Conservation (phyloP, 768 basidiomycete species). For the Trametes coccinea region DNA sequence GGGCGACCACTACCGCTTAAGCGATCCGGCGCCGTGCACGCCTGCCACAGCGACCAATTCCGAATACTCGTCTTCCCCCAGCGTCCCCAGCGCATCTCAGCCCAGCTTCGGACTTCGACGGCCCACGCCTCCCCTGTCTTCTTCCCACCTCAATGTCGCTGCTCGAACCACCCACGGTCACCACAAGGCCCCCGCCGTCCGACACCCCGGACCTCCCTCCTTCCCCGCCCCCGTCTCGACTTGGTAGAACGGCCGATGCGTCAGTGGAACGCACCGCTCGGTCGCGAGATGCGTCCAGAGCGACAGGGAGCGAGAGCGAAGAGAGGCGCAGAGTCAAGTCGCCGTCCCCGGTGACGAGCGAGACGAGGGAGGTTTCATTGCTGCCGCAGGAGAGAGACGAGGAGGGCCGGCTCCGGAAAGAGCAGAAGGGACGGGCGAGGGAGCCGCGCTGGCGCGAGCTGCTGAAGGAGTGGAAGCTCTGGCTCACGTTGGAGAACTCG, state of each 20-base stretch:
- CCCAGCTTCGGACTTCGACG: not conserved
- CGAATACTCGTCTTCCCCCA: not conserved
- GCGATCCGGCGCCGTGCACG: not conserved
- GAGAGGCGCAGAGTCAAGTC: not conserved
- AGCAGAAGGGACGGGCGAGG: not conserved
- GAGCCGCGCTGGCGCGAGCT: constrained; percentile 5
- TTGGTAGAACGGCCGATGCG: not conserved
- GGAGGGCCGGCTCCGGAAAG: not conserved
- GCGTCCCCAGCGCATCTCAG: not conserved
- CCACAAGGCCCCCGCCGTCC: constrained; percentile 1
- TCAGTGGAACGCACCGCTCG: not conserved
- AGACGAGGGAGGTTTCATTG: not conserved
- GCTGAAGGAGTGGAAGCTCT: constrained; percentile 21
- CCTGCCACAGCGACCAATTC: not conserved
- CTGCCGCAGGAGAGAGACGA: not conserved
- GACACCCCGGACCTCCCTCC: constrained; percentile 6
- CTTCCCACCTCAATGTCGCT: constrained; percentile 8
- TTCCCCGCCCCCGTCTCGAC: constrained; percentile 9
- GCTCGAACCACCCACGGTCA: constrained; percentile 9
- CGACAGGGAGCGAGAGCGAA: not conserved
- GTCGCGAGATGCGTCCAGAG: not conserved
- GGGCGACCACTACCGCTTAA: not conserved
- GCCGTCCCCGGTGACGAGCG: not conserved
- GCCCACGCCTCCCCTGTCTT: not conserved
- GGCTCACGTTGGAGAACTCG: constrained; percentile 44